Evolutionary conservation across 2,329 filamentous ascomycete genomes (phyloP).

Genomic region (Talaromyces sp.): DNA sequence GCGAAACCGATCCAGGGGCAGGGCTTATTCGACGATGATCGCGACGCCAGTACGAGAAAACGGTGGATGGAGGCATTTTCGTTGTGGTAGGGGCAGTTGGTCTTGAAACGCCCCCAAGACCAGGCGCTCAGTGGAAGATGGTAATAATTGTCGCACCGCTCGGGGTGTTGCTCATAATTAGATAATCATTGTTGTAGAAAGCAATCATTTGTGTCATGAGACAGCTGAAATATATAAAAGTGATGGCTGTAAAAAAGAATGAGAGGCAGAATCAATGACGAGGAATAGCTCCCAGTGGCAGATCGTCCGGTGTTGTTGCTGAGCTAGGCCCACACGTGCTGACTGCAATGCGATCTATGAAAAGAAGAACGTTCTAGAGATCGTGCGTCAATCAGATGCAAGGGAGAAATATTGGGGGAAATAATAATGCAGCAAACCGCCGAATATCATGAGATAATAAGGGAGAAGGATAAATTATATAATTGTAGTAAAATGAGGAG

Average conservation of each 20-base stretch:
- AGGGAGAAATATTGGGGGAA: background rate
- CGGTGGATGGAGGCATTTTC: constrained; percentile 36
- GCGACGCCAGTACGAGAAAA: constrained; percentile 42
- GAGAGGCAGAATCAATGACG: background rate
- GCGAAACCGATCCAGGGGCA: constrained; percentile 27
- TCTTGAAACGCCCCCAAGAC: background rate
- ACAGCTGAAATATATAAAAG: constrained; percentile 2
- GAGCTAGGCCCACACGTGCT: constrained; percentile 1
- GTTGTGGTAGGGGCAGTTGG: background rate
- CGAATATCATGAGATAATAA: background rate
- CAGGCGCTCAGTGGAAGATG: background rate
- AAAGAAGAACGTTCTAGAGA: background rate
- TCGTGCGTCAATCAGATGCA: background rate
- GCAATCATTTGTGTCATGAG: background rate
- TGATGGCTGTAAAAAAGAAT: background rate
- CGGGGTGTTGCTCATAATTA: background rate
- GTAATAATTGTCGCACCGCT: background rate
- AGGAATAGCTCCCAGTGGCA: background rate
- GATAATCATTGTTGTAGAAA: background rate
- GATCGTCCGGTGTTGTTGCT: background rate
- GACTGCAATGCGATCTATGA: constrained; percentile 1
- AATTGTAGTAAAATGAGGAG: background rate
- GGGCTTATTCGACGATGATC: constrained; percentile 37
- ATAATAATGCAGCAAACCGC: background rate
- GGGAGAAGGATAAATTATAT: background rate